Percentiles rank a stretch among this genome's conserved stretches.
phyloP scores from a whole-genome alignment of 169 alveolate species.

The Cryptosporidium parvum region DNA sequence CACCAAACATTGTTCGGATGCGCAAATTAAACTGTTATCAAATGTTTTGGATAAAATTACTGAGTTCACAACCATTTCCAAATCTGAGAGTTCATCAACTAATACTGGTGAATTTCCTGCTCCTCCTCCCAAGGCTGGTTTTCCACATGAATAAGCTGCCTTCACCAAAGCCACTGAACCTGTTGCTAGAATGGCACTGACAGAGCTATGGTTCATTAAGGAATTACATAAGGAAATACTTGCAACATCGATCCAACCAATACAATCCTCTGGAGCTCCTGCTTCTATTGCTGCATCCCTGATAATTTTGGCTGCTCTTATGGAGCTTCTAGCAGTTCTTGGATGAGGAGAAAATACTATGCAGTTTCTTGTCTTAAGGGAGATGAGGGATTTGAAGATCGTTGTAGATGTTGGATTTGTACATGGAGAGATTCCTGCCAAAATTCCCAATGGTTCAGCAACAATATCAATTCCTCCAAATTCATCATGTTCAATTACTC shows the following conservation, averaged over 20 bases:
- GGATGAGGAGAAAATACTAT: slow-evolving; percentile 80
- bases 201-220: slow-evolving; percentile 73
- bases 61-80: slow-evolving; percentile 77
- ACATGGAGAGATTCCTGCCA: slow-evolving; percentile 78
- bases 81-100: slow-evolving; percentile 77
- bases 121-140: slow-evolving; percentile 79
- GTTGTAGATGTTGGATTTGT: slow-evolving; percentile 81
- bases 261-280: slow-evolving; percentile 78
- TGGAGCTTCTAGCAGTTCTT: slow-evolving; percentile 75
- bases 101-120: slow-evolving; percentile 80
- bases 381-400: slow-evolving; percentile 74
- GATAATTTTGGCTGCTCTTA: slow-evolving; percentile 72
- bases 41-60: slow-evolving; percentile 73
- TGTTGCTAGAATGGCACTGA: slow-evolving; percentile 75
- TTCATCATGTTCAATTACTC: slow-evolving; percentile 77
- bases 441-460: slow-evolving; percentile 78
- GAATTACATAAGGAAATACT: slow-evolving; percentile 59
- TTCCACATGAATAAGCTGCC: slow-evolving; percentile 80
- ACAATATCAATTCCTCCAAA: slow-evolving; percentile 75
- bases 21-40: slow-evolving; percentile 79
- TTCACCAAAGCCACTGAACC: slow-evolving; percentile 77
- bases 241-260: slow-evolving; percentile 77
- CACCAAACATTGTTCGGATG: slow-evolving; percentile 76
- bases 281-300: slow-evolving; percentile 79
- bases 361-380: slow-evolving; percentile 77